A percentile compares a stretch with the other conserved stretches of the same genome.
These are phyloP conservation scores for Ophiostoma sp. DNA, from an alignment of 2,329 filamentous ascomycete species.

Conservation along the genomic window DNA sequence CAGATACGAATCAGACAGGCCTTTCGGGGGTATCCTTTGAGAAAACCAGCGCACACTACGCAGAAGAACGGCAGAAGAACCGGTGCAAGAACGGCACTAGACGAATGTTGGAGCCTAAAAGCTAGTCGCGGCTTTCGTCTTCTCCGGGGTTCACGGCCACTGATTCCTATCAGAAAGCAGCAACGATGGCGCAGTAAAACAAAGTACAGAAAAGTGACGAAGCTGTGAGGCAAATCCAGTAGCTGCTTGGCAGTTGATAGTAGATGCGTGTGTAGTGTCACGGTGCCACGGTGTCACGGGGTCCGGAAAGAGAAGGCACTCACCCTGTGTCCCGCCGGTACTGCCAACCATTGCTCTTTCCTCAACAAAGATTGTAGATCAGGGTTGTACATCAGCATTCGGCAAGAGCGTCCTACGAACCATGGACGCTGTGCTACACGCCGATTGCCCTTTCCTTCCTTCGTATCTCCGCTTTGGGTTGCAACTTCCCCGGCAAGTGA, in stretches of 20 bases:
- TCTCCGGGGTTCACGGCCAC: not conserved
- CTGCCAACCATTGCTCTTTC: not conserved
- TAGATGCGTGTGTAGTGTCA: not conserved
- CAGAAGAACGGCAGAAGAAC: not conserved
- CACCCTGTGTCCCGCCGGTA: not conserved
- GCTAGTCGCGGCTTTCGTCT: not conserved
- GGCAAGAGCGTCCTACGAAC: constrained; percentile 9
- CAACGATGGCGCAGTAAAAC: no score
- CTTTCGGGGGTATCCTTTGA: not conserved
- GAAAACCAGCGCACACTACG: not conserved
- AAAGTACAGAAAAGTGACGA: not conserved
- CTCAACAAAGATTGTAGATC: not conserved
- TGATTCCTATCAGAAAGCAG: not conserved
- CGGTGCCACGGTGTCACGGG: not conserved
- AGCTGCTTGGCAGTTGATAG: not conserved
- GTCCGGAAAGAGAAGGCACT: not conserved
- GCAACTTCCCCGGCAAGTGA: no score
- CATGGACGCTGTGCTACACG: not conserved
- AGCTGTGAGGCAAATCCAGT: not conserved
- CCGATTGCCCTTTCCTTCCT: not conserved
- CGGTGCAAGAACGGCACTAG: not conserved
- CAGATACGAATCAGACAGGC: no score
- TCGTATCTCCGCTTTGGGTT: not conserved
- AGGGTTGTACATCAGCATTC: not conserved
- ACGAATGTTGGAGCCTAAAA: not conserved